Percentiles rank a stretch among this genome's conserved stretches.
Conservation (phyloP, 768 basidiomycete genomes). For the Psilocybe tampanensis region DNA sequence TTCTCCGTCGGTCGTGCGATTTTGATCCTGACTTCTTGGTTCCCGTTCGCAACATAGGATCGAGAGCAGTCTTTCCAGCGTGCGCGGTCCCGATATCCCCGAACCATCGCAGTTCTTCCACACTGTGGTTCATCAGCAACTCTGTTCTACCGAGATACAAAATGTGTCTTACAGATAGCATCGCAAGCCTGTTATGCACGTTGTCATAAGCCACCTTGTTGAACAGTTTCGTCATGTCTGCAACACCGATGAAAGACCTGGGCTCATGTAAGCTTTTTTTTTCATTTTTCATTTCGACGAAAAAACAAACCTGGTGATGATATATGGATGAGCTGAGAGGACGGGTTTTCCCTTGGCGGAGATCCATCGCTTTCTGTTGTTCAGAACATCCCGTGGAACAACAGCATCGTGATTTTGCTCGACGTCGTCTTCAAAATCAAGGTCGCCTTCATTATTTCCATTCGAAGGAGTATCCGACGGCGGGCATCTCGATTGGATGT, state of each 20-base stretch:
- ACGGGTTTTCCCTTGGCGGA: slow-evolving; percentile 18
- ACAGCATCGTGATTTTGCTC: background rate
- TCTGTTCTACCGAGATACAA: too few species aligned
- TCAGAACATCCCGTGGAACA: background rate
- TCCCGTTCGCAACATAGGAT: too few species aligned
- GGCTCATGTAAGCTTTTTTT: background rate
- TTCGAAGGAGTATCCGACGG: background rate
- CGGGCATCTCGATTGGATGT: slow-evolving; percentile 24
- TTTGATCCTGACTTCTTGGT: too few species aligned
- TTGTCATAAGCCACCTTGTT: slow-evolving; percentile 30
- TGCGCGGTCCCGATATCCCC: background rate
- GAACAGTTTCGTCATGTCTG: slow-evolving; percentile 32
- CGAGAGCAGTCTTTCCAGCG: background rate
- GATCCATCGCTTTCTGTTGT: background rate
- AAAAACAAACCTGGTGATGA: slow-evolving; percentile 34
- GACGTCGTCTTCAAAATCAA: background rate
- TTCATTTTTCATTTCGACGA: background rate
- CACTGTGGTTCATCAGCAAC: too few species aligned
- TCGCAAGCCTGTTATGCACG: slow-evolving; percentile 26
- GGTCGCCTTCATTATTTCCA: background rate
- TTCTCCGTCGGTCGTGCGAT: too few species aligned
- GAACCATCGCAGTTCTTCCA: too few species aligned
- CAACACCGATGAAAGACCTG: slow-evolving; percentile 36
- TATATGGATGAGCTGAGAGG: slow-evolving; percentile 32
- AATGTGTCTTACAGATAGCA: too few species aligned